phyloP scores from a whole-genome alignment of 106 monocot genomes.

The Phalaenopsis aphrodite region DNA sequence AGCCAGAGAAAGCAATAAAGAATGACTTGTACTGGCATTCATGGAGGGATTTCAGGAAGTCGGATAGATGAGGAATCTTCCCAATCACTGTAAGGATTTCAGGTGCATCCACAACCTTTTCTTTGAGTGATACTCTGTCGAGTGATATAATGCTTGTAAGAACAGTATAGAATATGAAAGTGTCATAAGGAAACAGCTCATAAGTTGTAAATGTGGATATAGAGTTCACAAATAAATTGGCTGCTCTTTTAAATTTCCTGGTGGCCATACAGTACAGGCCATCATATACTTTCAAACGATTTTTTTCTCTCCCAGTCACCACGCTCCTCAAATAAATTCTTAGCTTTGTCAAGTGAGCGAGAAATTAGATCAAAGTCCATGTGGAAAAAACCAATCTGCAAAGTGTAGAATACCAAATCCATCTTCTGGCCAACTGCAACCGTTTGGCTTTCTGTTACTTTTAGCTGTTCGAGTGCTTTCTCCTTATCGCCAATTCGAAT shows the following conservation, averaged over 20 bases:
- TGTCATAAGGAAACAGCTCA: slow-evolving; percentile 92
- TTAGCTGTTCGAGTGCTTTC: slow-evolving; percentile 89
- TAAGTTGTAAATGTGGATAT: slow-evolving; percentile 98
- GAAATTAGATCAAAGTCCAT: slow-evolving; percentile 95
- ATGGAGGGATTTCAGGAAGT: slow-evolving; percentile 86
- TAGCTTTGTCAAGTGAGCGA: slow-evolving; percentile 88
- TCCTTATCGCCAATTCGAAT: slow-evolving; percentile 89
- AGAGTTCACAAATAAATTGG: slow-evolving; percentile 76
- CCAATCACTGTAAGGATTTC: slow-evolving; percentile 93
- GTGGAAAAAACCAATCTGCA: slow-evolving; percentile 87
- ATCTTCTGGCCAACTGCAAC: slow-evolving; percentile 99
- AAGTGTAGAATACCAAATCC: slow-evolving; percentile 89
- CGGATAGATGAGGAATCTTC: slow-evolving; percentile 75
- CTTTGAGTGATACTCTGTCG: slow-evolving; percentile 87
- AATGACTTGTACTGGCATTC: slow-evolving; percentile 92
- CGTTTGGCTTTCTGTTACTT: slow-evolving; percentile 89
- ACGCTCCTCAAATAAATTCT: slow-evolving; percentile 97
- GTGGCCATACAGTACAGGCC: slow-evolving; percentile 90
- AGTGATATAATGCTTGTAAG: slow-evolving; percentile 81
- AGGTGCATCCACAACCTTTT: slow-evolving; percentile 98
- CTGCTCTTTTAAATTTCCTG: slow-evolving; percentile 87
- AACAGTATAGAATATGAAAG: slow-evolving; percentile 87
- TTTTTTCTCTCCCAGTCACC: slow-evolving; percentile 99
- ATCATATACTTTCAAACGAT: slow-evolving; percentile 92
- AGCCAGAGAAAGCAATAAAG: slow-evolving; percentile 89